Evolutionary conservation across 257 asterid species (phyloP).

Genomic region (Solanum pimpinellifolium): DNA sequence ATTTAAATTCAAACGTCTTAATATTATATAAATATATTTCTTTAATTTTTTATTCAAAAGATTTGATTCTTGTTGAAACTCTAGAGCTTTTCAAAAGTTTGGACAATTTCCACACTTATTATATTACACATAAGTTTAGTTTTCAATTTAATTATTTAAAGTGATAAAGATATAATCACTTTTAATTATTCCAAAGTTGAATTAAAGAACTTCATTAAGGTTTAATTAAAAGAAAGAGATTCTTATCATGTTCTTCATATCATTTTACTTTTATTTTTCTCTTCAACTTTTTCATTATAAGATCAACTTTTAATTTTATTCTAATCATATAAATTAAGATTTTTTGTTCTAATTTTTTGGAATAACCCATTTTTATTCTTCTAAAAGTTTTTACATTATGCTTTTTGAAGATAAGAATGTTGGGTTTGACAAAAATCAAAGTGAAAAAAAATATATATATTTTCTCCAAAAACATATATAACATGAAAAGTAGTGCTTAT

Average conservation of each 20-base stretch:
- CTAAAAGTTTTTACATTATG: constrained; percentile 28
- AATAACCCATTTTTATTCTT: constrained; percentile 4
- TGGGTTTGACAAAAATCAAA: constrained; percentile 35
- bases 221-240: neutral
- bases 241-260: neutral
- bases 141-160: constrained; percentile 22
- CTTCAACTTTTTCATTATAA: neutral
- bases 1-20: neutral
- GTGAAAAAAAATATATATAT: constrained; percentile 12
- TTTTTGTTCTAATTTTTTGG: neutral
- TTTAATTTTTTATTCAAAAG: neutral
- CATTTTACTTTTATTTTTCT: neutral
- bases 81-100: neutral
- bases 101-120: neutral
- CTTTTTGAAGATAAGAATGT: constrained; percentile 57
- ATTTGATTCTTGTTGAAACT: neutral
- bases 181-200: constrained; percentile 33
- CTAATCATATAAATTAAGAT: neutral
- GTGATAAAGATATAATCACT: constrained; percentile 20
- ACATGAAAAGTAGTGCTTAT: constrained; percentile 45
- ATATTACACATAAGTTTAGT: too few species aligned
- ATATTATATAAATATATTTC: neutral
- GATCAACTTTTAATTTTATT: neutral
- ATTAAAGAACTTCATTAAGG: constrained; percentile 17
- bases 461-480: constrained; percentile 34